phyloP scores from a whole-genome alignment of 2,329 filamentous ascomycete genomes.

The Fusarium irregulare region DNA sequence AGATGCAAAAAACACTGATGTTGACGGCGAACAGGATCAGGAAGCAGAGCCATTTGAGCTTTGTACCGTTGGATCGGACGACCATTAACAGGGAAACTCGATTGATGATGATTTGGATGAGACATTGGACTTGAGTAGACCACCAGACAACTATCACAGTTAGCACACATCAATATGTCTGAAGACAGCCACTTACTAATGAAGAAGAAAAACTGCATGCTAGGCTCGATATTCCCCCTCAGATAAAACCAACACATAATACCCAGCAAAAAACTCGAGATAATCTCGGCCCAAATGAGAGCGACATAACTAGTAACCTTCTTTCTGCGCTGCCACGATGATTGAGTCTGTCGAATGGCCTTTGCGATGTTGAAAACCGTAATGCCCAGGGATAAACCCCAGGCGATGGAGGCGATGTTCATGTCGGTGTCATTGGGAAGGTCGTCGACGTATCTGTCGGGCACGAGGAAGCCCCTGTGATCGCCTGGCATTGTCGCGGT shows the following conservation, averaged over 20 bases:
- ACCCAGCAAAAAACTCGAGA: conserved; percentile 43
- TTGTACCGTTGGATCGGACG: conserved; percentile 48
- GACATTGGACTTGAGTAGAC: conserved; percentile 54
- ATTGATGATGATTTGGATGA: conserved; percentile 65
- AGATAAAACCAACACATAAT: conserved; percentile 45
- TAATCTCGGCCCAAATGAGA: conserved; percentile 41
- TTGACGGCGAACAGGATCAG: conserved; percentile 58
- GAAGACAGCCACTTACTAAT: conserved; percentile 39
- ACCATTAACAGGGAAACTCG: conserved; percentile 60
- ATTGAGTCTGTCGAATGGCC: conserved; percentile 34
- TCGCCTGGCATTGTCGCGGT: conserved; percentile 31
- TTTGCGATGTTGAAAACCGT: conserved; percentile 43
- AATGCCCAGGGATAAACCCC: conserved; percentile 45
- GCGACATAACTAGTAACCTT: conserved; percentile 38
- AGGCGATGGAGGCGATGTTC: conserved; percentile 46
- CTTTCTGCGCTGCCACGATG: conserved; percentile 36
- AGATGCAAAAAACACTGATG: conserved; percentile 62
- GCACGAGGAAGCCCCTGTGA: conserved; percentile 37
- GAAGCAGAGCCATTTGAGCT: conserved; percentile 59
- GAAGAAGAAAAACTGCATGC: conserved; percentile 48
- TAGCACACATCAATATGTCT: conserved; percentile 1
- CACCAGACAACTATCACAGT: conserved; percentile 44
- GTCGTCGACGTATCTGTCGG: conserved; percentile 33
- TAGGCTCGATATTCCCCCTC: conserved; percentile 42
- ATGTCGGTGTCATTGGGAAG: conserved; percentile 40